phyloP scores from a whole-genome alignment of 371 early-diverging fungal species.

The Syncephalastrum racemosum region DNA sequence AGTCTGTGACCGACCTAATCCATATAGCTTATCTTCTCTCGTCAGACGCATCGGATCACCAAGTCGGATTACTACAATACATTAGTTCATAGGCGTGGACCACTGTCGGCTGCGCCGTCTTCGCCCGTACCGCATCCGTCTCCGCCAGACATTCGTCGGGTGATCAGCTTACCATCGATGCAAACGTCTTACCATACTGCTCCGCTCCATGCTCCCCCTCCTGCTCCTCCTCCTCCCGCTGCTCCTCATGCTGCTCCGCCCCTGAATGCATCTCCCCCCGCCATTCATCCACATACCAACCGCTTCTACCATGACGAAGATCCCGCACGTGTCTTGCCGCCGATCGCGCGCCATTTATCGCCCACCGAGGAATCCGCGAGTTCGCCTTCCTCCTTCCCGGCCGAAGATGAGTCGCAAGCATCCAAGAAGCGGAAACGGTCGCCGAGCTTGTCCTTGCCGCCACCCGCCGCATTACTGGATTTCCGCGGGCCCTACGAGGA shows the following conservation, averaged over 20 bases:
- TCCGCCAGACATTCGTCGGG: slow-evolving; percentile 13
- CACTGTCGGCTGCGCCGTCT: slow-evolving; percentile 12
- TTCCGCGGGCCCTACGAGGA: slow-evolving; percentile 7
- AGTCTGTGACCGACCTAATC: slow-evolving; percentile 7
- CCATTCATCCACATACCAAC: not conserved
- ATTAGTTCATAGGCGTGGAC: slow-evolving; percentile 22
- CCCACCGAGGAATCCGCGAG: slow-evolving; percentile 12
- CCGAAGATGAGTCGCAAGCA: slow-evolving; percentile 8
- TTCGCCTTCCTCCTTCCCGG: slow-evolving; percentile 6
- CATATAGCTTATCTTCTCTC: not conserved
- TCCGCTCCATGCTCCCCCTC: not conserved
- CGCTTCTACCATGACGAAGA: slow-evolving; percentile 1
- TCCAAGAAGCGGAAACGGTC: slow-evolving; percentile 18
- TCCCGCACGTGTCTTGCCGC: slow-evolving; percentile 12
- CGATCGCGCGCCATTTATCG: slow-evolving; percentile 5
- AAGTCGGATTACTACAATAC: slow-evolving; percentile 19
- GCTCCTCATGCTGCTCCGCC: slow-evolving; percentile 1
- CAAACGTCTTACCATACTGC: slow-evolving; percentile 1
- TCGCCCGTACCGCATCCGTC: slow-evolving; percentile 10
- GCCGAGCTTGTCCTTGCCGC: slow-evolving; percentile 20
- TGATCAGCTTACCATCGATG: slow-evolving; percentile 21
- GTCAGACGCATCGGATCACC: slow-evolving; percentile 20
- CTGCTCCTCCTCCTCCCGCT: slow-evolving; percentile 2
- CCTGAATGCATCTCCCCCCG: not conserved
- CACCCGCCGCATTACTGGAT: slow-evolving; percentile 20